These are phyloP conservation scores for Tricholoma matsutake DNA, from an alignment of 768 basidiomycete species.

Conservation along the genomic window DNA sequence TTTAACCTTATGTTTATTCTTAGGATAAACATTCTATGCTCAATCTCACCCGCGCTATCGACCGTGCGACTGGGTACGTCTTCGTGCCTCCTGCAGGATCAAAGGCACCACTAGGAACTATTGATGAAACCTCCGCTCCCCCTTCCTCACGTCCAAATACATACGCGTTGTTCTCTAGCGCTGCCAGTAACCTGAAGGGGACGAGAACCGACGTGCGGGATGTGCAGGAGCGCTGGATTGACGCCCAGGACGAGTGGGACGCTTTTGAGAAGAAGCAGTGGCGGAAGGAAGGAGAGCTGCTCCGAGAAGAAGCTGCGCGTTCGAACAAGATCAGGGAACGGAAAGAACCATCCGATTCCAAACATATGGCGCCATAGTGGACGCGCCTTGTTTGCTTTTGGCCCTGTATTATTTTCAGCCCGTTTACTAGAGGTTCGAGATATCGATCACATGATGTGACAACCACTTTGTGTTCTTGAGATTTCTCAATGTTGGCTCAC, in stretches of 20 bases:
- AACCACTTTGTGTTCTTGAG: no score
- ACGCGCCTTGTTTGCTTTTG: not conserved
- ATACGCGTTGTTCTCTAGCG: slow-evolving; percentile 64
- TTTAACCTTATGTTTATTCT: not conserved
- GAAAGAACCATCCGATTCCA: slow-evolving; percentile 14
- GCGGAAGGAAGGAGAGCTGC: slow-evolving; percentile 67
- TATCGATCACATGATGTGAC: no score
- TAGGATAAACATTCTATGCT: slow-evolving; percentile 97
- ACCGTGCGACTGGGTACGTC: slow-evolving; percentile 90
- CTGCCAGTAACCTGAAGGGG: slow-evolving; percentile 52
- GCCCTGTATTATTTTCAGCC: not conserved
- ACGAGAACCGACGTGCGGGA: slow-evolving; percentile 58
- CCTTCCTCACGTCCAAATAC: slow-evolving; percentile 56
- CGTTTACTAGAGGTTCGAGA: no score
- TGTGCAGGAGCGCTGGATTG: slow-evolving; percentile 94
- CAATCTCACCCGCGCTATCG: slow-evolving; percentile 76
- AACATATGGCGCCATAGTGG: slow-evolving; percentile 8
- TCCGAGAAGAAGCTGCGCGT: slow-evolving; percentile 42
- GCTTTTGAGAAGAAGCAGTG: slow-evolving; percentile 75
- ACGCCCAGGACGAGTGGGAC: slow-evolving; percentile 78
- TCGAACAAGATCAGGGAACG: slow-evolving; percentile 30
- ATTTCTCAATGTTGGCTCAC: no score
- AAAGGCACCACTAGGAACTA: slow-evolving; percentile 32
- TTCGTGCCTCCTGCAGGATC: slow-evolving; percentile 59
- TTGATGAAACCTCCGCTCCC: slow-evolving; percentile 33